Evolutionary conservation across 192 early-diverging fungal genomes (phyloP), one percentile per base, ranked within the genome.

Genomic region (Diversispora eburnea): DNA sequence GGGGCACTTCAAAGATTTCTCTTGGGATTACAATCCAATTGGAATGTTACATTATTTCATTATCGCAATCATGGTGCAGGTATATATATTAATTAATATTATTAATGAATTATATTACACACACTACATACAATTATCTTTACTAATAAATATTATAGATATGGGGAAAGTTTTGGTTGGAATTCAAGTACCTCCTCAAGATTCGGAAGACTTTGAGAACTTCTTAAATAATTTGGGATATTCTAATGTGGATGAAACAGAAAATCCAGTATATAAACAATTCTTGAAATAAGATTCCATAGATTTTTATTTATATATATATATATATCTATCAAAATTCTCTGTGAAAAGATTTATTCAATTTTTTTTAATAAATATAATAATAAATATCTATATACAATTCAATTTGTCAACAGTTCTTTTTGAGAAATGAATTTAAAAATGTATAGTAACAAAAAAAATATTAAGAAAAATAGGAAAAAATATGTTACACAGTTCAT

Each of bases 51-150:
- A 19, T 84, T 98, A 41, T 98, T 98, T 85, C 96, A 98, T 81
- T 98, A 98, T 83, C 86, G 96, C 62, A 96, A 98, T 81, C 92
- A 95, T 82, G 98, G 98, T 45, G 91, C 88, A 59, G 86, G 49
- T 55, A 68, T 8, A 33, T n/a, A 48, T 20, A 48, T 46, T 46
- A 67, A 48, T 47, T 57, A 52, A 19, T n/a, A 9, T 49, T 43
- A 15, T 41, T 0, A 7, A 51, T 33, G 20, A 5, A 43, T 75
- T 45, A 60, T 62, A 39, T 62, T n/a, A 25, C 22, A 33, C 42
- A 49, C 55, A 33, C 3, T 56, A 52, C 12, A 4, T 12, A 71
- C n/a, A 12, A 45, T 45, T 46, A n/a, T 49, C 52, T 43, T 4
- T 43, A 48, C 0, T n/a, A 25, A 66, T 17, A 20, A 10, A 74